phyloP scores from a whole-genome alignment of 352 stramenopile species.

The Pythium phragmiticola region DNA sequence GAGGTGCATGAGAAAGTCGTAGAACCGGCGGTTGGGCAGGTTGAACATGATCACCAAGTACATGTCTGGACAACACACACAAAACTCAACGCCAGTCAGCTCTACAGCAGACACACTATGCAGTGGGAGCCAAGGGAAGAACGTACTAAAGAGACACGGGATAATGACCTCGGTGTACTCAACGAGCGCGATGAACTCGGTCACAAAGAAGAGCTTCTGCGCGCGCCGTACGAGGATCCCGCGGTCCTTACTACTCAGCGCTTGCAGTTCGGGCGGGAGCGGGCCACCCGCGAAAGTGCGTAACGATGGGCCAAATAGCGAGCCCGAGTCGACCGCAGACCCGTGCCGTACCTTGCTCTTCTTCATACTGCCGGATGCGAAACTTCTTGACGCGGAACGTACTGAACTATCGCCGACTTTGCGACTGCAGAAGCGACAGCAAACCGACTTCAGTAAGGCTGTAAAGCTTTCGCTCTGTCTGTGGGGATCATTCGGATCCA shows the following conservation, averaged over 20 bases:
- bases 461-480: background rate
- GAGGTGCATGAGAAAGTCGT: conserved; percentile 24
- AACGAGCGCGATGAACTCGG: conserved; percentile 30
- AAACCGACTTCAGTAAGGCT: background rate
- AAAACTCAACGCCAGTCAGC: background rate
- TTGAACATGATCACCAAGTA: conserved; percentile 28
- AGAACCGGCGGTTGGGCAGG: conserved; percentile 26
- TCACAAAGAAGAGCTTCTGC: conserved; percentile 26
- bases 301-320: background rate
- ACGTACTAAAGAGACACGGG: conserved; percentile 13
- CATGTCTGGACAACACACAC: conserved; percentile 3
- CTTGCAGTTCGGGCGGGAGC: background rate
- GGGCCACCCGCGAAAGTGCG: background rate
- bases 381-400: background rate
- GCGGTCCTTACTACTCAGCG: background rate
- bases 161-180: conserved; percentile 40
- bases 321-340: background rate
- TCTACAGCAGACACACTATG: background rate
- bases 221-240: conserved; percentile 6
- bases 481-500: background rate
- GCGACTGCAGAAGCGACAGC: background rate
- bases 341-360: background rate
- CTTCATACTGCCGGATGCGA: background rate
- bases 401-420: background rate
- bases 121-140: background rate